Percentiles rank a stretch among this genome's conserved stretches.
These are phyloP conservation scores for Gossypioides kirkii DNA, from an alignment of 345 rosid species.

Conservation along the genomic window DNA sequence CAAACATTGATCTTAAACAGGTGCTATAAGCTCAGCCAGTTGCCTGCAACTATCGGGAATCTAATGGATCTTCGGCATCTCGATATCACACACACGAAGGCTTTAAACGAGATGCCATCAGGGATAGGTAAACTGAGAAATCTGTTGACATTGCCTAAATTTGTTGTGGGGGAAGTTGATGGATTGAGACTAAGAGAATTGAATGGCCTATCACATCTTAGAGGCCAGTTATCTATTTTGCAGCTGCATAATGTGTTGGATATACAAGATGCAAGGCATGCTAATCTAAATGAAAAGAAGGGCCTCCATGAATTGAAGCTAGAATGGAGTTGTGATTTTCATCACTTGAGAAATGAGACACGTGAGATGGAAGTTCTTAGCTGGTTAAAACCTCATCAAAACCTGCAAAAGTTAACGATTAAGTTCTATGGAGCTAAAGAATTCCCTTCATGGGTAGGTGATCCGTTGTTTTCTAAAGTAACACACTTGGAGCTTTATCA, in stretches of 20 bases:
- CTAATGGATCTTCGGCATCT: slow-evolving; percentile 17
- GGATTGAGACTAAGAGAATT: slow-evolving; percentile 18
- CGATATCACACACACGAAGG: background rate
- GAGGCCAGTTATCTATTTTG: slow-evolving; percentile 10
- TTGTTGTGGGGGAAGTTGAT: slow-evolving; percentile 11
- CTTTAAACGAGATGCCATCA: slow-evolving; percentile 23
- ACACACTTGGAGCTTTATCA: background rate
- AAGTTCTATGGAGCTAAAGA: slow-evolving; percentile 9
- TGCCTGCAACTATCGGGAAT: slow-evolving; percentile 8
- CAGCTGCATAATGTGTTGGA: slow-evolving; percentile 17
- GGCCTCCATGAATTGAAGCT: slow-evolving; percentile 14
- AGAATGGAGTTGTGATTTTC: slow-evolving; percentile 15
- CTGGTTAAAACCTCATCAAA: slow-evolving; percentile 20
- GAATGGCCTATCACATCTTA: slow-evolving; percentile 10
- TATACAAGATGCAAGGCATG: slow-evolving; percentile 13
- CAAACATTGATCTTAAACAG: slow-evolving; percentile 13
- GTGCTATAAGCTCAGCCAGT: background rate
- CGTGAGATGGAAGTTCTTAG: slow-evolving; percentile 16
- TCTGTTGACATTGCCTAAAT: slow-evolving; percentile 15
- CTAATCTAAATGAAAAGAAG: slow-evolving; percentile 15
- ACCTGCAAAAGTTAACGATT: slow-evolving; percentile 16
- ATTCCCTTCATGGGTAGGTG: slow-evolving; percentile 33
- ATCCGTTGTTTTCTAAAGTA: slow-evolving; percentile 19
- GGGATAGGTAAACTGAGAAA: slow-evolving; percentile 11
- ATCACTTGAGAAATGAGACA: background rate